Evolutionary conservation across 1,139 yeast species (phyloP).

Genomic region (Suhomyces anneliseae): DNA sequence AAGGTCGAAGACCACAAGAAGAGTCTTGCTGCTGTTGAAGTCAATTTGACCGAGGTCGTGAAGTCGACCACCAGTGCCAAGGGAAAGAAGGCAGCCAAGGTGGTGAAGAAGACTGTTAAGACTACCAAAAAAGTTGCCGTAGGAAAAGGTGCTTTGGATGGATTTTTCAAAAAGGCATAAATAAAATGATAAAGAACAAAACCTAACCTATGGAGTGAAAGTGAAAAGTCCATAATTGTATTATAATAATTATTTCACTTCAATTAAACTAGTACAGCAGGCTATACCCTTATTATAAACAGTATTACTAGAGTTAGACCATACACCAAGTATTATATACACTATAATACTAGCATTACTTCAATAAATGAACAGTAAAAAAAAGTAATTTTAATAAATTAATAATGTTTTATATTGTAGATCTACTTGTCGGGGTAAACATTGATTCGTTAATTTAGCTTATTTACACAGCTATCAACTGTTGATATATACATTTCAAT

Average conservation of each 20-base stretch:
- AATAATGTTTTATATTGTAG: background rate
- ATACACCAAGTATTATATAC: too few species aligned
- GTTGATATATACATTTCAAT: slow-evolving; percentile 3
- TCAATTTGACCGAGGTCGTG: slow-evolving; percentile 32
- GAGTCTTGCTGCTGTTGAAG: slow-evolving; percentile 34
- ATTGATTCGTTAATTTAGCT: background rate
- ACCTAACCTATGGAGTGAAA: background rate
- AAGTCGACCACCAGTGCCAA: slow-evolving; percentile 18
- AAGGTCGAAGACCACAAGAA: slow-evolving; percentile 28
- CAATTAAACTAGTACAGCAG: too few species aligned
- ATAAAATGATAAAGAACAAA: background rate
- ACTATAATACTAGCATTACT: too few species aligned
- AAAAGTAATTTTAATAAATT: too few species aligned
- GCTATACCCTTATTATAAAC: too few species aligned
- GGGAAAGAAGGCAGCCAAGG: slow-evolving; percentile 17
- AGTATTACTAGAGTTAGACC: too few species aligned
- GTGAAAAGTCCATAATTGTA: too few species aligned
- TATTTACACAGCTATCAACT: background rate
- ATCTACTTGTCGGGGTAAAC: background rate
- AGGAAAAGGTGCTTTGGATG: slow-evolving; percentile 64
- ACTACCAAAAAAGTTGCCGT: slow-evolving; percentile 44
- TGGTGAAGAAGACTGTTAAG: slow-evolving; percentile 20
- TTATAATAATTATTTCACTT: too few species aligned
- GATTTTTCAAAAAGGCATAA: slow-evolving; percentile 50
- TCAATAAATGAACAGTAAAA: too few species aligned